phyloP scores from a whole-genome alignment of 1,284 basidiomycete genomes.

The Ustilago xerochloae region DNA sequence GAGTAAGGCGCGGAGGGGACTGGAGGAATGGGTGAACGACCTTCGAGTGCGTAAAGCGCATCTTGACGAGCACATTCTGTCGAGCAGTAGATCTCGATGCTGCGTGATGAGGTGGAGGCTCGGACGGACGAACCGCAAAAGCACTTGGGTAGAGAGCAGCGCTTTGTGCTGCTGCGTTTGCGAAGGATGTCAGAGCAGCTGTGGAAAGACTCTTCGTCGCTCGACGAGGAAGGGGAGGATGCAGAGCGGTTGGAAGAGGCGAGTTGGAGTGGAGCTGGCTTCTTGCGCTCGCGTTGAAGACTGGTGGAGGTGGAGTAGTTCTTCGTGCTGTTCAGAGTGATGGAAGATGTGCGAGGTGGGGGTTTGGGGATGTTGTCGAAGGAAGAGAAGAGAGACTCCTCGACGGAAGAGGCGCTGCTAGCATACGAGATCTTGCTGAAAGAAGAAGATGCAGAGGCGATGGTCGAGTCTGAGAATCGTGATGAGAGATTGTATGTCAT shows the following conservation, averaged over 20 bases:
- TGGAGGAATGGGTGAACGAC: slow-evolving; percentile 14
- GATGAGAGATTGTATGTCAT: slow-evolving; percentile 26
- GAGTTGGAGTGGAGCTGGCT: slow-evolving; percentile 23
- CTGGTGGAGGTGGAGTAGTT: slow-evolving; percentile 3
- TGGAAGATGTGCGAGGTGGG: slow-evolving; percentile 39
- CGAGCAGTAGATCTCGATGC: slow-evolving; percentile 41
- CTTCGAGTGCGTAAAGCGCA: slow-evolving; percentile 35
- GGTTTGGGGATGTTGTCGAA: slow-evolving; percentile 28
- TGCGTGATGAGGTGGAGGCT: neutral
- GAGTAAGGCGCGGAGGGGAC: slow-evolving; percentile 10
- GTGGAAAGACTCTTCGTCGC: slow-evolving; percentile 15
- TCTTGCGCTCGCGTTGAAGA: slow-evolving; percentile 26
- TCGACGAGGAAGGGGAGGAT: neutral
- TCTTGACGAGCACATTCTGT: slow-evolving; percentile 26
- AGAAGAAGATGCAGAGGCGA: slow-evolving; percentile 32
- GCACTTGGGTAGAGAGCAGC: slow-evolving; percentile 5
- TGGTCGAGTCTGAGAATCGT: slow-evolving; percentile 40
- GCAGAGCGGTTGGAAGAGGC: neutral
- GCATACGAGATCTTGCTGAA: slow-evolving; percentile 22
- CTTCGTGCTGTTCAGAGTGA: slow-evolving; percentile 35
- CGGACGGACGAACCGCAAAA: slow-evolving; percentile 29
- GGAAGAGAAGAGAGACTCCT: slow-evolving; percentile 19
- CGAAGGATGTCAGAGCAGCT: slow-evolving; percentile 14
- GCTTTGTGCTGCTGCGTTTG: neutral
- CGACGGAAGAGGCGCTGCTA: slow-evolving; percentile 29